A percentile compares a stretch with the other conserved stretches of the same genome.
phyloP scores from a whole-genome alignment of 2,329 filamentous ascomycete species.

The Penicillium sp. region DNA sequence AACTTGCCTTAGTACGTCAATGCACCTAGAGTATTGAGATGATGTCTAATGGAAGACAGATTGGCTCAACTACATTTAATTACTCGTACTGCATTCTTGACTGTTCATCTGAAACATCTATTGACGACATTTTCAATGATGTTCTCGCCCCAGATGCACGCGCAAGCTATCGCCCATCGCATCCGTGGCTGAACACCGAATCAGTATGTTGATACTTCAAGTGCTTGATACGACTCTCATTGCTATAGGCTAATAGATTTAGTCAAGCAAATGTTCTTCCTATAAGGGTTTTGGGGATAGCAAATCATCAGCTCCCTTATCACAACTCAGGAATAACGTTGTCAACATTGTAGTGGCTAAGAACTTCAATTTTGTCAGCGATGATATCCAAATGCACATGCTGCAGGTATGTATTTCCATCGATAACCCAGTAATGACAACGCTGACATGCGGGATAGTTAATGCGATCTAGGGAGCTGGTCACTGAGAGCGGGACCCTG shows the following conservation, averaged over 20 bases:
- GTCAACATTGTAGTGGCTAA: conserved; percentile 76
- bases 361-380: conserved; percentile 65
- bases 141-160: conserved; percentile 47
- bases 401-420: conserved; percentile 42
- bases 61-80: conserved; percentile 62
- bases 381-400: conserved; percentile 72
- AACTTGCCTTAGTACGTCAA: conserved; percentile 57
- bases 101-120: conserved; percentile 62
- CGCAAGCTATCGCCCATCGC: conserved; percentile 12
- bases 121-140: conserved; percentile 69
- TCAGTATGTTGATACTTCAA: conserved; percentile 13
- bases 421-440: neutral
- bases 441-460: conserved; percentile 48
- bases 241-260: conserved; percentile 5
- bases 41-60: conserved; percentile 35
- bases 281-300: conserved; percentile 14
- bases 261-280: conserved; percentile 21
- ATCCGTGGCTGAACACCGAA: conserved; percentile 15
- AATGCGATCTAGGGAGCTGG: conserved; percentile 68
- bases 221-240: neutral
- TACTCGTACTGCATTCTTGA: conserved; percentile 61
- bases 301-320: conserved; percentile 22
- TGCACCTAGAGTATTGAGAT: neutral
- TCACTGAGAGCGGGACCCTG: conserved; percentile 65
- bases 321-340: conserved; percentile 47